phyloP scores from a whole-genome alignment of 2,329 filamentous ascomycete genomes.

The Orbilia ellipsospora region DNA sequence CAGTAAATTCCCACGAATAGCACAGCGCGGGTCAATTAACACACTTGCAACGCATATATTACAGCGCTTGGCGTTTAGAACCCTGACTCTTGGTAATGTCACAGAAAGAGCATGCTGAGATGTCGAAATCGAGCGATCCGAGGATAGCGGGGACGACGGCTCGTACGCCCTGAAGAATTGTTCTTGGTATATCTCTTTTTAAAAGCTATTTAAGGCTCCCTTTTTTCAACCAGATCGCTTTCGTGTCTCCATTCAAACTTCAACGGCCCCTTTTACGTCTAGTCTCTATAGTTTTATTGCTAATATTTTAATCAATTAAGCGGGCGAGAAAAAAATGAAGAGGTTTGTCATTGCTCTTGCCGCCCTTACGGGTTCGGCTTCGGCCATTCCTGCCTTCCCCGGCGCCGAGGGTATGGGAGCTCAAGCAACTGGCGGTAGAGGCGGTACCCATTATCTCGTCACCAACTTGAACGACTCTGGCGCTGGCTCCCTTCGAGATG shows the following conservation, averaged over 20 bases:
- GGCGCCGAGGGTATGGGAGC: constrained; percentile 67
- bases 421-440: constrained; percentile 65
- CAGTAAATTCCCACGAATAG: constrained; percentile 48
- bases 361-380: constrained; percentile 46
- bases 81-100: background rate
- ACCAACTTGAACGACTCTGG: constrained; percentile 67
- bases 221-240: no score
- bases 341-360: constrained; percentile 29
- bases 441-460: constrained; percentile 66
- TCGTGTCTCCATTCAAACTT: no score
- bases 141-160: constrained; percentile 1
- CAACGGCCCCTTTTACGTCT: no score
- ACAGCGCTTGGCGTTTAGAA: background rate
- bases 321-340: constrained; percentile 7
- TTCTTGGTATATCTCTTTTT: no score
- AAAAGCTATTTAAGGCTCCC: no score
- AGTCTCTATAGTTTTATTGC: no score
- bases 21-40: constrained; percentile 23
- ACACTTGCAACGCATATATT: constrained; percentile 24
- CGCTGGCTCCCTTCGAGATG: constrained; percentile 67
- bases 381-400: constrained; percentile 64
- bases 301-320: background rate
- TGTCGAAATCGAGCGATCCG: constrained; percentile 14
- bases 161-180: background rate
- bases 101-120: background rate